A percentile compares a stretch with the other conserved stretches of the same genome.
Conservation (phyloP, 2,329 filamentous ascomycete genomes). For the Cytospora chrysosperma region DNA sequence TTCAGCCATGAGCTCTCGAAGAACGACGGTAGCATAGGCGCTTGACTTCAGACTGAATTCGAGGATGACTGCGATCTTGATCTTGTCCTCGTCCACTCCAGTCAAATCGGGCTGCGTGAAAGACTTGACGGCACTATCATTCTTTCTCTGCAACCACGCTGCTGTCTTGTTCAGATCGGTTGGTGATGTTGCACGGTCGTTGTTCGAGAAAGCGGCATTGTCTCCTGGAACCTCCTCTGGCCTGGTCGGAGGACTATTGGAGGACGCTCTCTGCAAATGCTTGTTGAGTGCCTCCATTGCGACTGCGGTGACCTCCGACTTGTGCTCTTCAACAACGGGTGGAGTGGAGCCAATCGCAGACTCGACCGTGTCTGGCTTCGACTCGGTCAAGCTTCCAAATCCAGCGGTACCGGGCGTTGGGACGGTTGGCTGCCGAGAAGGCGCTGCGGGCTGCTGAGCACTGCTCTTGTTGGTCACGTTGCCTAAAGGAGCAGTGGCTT, state of each 20-base stretch:
- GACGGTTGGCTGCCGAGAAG: slow-evolving; percentile 17
- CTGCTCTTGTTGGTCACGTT: background rate
- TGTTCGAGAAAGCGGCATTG: background rate
- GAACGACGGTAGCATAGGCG: slow-evolving; percentile 40
- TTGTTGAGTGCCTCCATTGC: slow-evolving; percentile 17
- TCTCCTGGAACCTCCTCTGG: background rate
- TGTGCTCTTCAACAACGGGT: background rate
- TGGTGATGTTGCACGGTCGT: background rate
- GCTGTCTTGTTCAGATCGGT: background rate
- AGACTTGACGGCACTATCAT: slow-evolving; percentile 19
- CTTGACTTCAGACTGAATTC: slow-evolving; percentile 38
- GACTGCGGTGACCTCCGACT: background rate
- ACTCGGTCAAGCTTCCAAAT: background rate
- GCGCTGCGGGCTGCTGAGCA: background rate
- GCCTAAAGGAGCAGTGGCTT: background rate
- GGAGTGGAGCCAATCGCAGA: background rate
- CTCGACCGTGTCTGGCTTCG: background rate
- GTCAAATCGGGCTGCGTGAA: slow-evolving; percentile 28
- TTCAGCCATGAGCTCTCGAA: slow-evolving; percentile 36
- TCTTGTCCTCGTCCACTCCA: slow-evolving; percentile 25
- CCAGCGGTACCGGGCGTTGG: background rate
- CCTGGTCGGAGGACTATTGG: background rate
- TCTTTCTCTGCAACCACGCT: background rate
- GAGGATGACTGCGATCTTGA: slow-evolving; percentile 38
- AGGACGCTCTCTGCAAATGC: background rate